Evolutionary conservation across 140 eudicot species (phyloP).

Genomic region (Bidens hawaiensis): DNA sequence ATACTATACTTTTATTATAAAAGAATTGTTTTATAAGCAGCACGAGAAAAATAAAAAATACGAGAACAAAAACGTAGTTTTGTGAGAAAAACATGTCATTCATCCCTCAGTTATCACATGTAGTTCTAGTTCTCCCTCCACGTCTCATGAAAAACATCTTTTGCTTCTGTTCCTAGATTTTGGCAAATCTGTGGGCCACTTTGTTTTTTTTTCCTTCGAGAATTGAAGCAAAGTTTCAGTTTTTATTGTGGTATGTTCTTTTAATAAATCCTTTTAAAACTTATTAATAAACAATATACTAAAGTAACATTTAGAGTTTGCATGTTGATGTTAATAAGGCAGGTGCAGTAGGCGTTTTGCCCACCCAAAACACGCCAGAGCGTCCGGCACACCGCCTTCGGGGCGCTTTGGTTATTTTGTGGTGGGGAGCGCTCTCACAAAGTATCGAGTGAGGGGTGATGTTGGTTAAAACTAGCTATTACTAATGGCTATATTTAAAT

Average conservation of each 20-base stretch:
- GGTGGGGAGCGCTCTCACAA: no score
- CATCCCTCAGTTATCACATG: background rate
- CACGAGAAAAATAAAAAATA: background rate
- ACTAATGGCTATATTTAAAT: no score
- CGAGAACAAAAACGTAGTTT: background rate
- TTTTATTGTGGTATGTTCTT: background rate
- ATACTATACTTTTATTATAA: background rate
- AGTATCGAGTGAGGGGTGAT: no score
- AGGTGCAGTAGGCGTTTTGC: no score
- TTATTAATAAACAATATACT: no score
- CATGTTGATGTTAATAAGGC: no score
- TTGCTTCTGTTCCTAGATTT: background rate
- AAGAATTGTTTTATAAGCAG: background rate
- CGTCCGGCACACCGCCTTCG: no score
- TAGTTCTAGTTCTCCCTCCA: background rate
- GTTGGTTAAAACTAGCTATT: no score
- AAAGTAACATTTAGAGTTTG: no score
- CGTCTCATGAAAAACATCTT: constrained; percentile 7
- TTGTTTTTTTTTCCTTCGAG: background rate
- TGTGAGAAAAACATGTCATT: background rate
- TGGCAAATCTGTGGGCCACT: background rate
- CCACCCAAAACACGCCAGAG: no score
- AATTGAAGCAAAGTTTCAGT: background rate
- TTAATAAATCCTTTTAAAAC: no score
- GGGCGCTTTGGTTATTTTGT: no score